Conservation (phyloP, 2,329 filamentous ascomycete species). For the Colletotrichum sp. region DNA sequence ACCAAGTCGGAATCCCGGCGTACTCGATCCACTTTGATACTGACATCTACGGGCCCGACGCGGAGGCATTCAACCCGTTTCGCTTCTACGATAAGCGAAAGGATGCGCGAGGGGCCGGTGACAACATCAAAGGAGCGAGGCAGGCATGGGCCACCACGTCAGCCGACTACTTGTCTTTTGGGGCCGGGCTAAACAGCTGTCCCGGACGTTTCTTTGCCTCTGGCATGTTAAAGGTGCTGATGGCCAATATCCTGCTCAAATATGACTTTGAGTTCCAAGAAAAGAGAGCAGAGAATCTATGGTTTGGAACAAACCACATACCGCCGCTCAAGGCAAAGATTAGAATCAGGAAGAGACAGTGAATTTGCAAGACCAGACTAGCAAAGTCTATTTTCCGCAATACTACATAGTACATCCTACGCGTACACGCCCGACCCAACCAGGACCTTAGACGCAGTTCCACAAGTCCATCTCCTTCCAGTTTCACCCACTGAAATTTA, state of each 20-base stretch:
- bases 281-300: not conserved
- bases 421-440: not conserved
- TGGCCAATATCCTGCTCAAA: not conserved
- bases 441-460: not conserved
- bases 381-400: not conserved
- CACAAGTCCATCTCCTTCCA: not conserved
- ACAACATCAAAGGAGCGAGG: conserved; percentile 26
- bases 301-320: not conserved
- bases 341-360: not conserved
- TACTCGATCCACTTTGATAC: conserved; percentile 32
- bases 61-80: conserved; percentile 30
- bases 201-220: not conserved
- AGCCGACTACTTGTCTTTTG: conserved; percentile 38
- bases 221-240: not conserved
- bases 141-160: conserved; percentile 37
- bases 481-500: not conserved
- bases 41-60: conserved; percentile 23
- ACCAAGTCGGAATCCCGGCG: conserved; percentile 30
- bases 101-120: conserved; percentile 23
- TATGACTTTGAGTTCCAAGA: not conserved
- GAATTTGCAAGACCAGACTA: not conserved
- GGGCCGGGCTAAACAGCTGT: conserved; percentile 18
- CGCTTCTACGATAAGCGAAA: conserved; percentile 26
- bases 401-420: not conserved
- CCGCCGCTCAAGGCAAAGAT: not conserved